A percentile compares a stretch with the other conserved stretches of the same genome.
These are phyloP conservation scores for Phanerochaete sordida DNA, from an alignment of 768 basidiomycete genomes.

Conservation along the genomic window DNA sequence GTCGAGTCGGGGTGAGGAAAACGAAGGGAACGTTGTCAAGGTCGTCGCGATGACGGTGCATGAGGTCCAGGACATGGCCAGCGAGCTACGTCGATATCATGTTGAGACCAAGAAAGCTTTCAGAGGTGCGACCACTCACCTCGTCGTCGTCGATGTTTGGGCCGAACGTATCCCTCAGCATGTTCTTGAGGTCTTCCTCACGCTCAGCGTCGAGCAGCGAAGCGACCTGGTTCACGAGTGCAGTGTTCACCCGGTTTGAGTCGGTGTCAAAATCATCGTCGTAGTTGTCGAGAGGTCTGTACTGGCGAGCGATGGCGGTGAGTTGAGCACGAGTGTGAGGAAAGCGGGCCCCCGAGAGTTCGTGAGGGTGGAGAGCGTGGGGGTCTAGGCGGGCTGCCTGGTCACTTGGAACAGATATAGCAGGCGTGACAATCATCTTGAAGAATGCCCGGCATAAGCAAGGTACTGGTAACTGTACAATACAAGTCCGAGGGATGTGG, in stretches of 20 bases:
- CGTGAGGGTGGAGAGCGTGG: constrained; percentile 12
- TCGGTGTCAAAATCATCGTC: constrained; percentile 55
- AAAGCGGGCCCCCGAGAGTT: constrained; percentile 40
- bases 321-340: constrained; percentile 85
- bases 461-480: not conserved
- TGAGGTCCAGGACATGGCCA: constrained; percentile 86
- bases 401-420: constrained; percentile 23
- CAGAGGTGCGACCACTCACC: constrained; percentile 37
- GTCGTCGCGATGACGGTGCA: constrained; percentile 94
- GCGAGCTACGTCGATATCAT: constrained; percentile 53
- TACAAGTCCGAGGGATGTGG: not conserved
- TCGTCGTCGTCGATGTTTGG: constrained; percentile 56
- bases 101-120: not conserved
- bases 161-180: constrained; percentile 68
- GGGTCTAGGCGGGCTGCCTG: constrained; percentile 18
- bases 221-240: constrained; percentile 70
- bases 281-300: constrained; percentile 56
- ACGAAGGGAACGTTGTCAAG: constrained; percentile 78
- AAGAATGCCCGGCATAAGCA: constrained; percentile 10
- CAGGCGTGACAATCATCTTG: constrained; percentile 21
- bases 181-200: constrained; percentile 78
- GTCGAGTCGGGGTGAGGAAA: constrained; percentile 74
- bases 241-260: constrained; percentile 49
- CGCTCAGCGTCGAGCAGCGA: constrained; percentile 73
- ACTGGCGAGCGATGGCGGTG: constrained; percentile 66